Evolutionary conservation across 75 land plant genomes (phyloP), one percentile per base, ranked within the genome.

Genomic region (Cunninghamia lanceolata): DNA sequence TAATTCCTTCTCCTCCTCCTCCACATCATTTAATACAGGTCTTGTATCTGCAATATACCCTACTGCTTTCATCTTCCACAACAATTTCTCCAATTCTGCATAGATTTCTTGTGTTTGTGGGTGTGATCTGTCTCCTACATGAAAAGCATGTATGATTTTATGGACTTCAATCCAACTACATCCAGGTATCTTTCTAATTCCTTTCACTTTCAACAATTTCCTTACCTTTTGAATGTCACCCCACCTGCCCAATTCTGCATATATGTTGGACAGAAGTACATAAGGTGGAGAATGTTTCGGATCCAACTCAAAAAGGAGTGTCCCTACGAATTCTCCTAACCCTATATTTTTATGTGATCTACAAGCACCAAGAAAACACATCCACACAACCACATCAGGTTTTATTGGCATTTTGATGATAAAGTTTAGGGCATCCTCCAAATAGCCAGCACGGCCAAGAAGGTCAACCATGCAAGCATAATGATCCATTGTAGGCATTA

Each of bases 281-380:
- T 86, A 86, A 40, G 66, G 86, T 30, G 34, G 14, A 19, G 87
- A 43, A 85, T 84, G 15, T 56, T 39, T 30, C 5, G 87, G 71
- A n/a, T 63, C 73, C 40, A 86, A 28, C 56, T 86, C 86, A 14
- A 86, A 34, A 38, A 54, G 35, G 15, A 39, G 85, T 66, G 47
- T 59, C 45, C 71, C 87, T 0, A 85, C 87, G 9, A 47, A 16
- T n/a, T 77, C 89, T 38, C 80, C 90, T 30, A 89, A 34, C 15
- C 16, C 50, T 25, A 84, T 52, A 89, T 87, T 70, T 36, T 47
- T 56, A 36, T 89, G 83, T 21, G 40, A 32, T 54, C 52, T 83
- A 47, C 85, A 89, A 71, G 89, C 89, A 74, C 89, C 89, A 73
- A 89, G 89, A 70, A 89, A 83, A 43, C 76, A 54, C 9, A 28